These are phyloP conservation scores for Pascua sp. DNA, from an alignment of 1,284 basidiomycete species.

Conservation along the genomic window DNA sequence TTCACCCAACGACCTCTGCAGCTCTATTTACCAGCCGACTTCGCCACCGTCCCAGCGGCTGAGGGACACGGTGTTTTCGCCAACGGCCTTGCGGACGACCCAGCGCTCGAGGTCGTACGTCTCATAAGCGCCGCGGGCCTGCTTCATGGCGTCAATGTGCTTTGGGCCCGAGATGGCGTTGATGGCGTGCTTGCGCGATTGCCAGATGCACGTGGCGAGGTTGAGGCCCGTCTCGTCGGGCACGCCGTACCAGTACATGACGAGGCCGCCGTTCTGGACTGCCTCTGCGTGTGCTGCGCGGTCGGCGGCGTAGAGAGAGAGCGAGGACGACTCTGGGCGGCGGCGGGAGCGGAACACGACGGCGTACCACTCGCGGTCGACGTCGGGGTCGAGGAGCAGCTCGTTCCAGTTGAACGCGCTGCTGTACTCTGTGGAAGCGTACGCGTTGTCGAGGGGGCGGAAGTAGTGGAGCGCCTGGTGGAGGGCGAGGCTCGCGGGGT, in stretches of 20 bases:
- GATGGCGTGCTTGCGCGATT: slow-evolving; percentile 67
- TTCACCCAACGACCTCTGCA: background rate
- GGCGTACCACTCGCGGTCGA: slow-evolving; percentile 73
- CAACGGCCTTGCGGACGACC: slow-evolving; percentile 62
- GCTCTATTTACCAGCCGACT: slow-evolving; percentile 54
- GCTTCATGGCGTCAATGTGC: slow-evolving; percentile 74
- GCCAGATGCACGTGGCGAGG: slow-evolving; percentile 93
- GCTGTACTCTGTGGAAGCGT: slow-evolving; percentile 63
- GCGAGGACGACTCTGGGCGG: slow-evolving; percentile 48
- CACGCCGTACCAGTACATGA: slow-evolving; percentile 87
- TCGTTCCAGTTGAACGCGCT: slow-evolving; percentile 84
- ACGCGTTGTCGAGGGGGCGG: slow-evolving; percentile 59
- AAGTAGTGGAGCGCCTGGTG: slow-evolving; percentile 80
- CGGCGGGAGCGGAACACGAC: slow-evolving; percentile 83
- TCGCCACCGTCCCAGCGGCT: slow-evolving; percentile 63
- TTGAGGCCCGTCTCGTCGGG: slow-evolving; percentile 75
- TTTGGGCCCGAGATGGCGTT: slow-evolving; percentile 73
- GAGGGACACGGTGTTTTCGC: slow-evolving; percentile 61
- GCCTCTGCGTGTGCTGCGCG: slow-evolving; percentile 84
- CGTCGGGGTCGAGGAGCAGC: slow-evolving; percentile 48
- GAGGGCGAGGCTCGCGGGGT: slow-evolving; percentile 73
- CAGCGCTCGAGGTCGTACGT: slow-evolving; percentile 73
- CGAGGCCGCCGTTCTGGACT: slow-evolving; percentile 68
- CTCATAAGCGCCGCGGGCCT: slow-evolving; percentile 74
- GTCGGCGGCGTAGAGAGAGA: slow-evolving; percentile 77